Conservation (phyloP, 192 early-diverging fungal species). For the Backusella mclennaniae region DNA sequence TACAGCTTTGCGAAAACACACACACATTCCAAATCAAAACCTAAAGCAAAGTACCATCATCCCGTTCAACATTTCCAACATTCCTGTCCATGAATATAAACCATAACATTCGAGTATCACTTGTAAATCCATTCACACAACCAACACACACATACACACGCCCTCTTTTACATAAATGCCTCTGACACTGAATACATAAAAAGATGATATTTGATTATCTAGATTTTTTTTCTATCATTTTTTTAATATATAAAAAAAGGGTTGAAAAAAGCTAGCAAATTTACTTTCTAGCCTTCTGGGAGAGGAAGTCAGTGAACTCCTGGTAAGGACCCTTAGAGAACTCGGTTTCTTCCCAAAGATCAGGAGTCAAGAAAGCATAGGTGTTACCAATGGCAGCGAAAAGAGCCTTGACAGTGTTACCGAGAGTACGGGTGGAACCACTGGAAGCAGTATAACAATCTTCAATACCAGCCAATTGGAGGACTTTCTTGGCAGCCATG, state of each 20-base stretch:
- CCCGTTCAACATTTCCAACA: too few relatives aligned
- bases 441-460: conserved; percentile 97
- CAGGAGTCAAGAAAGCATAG: conserved; percentile 96
- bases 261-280: neutral
- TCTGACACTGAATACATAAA: too few relatives aligned
- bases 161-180: too few relatives aligned
- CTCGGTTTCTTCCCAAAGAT: conserved; percentile 90
- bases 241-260: conserved; percentile 1
- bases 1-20: too few relatives aligned
- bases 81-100: too few relatives aligned
- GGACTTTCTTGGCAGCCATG: conserved; percentile 92
- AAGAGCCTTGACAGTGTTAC: conserved; percentile 99
- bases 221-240: conserved; percentile 2
- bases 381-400: conserved; percentile 96
- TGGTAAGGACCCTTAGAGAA: conserved; percentile 54
- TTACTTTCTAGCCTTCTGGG: conserved; percentile 47
- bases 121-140: too few relatives aligned
- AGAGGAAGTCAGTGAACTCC: conserved; percentile 18
- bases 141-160: too few relatives aligned
- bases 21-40: too few relatives aligned
- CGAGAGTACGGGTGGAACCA: conserved; percentile 97
- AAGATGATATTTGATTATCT: neutral
- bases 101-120: too few relatives aligned
- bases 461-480: conserved; percentile 94
- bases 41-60: too few relatives aligned